Base-by-base conservation (phyloP, 768 basidiomycete species). In the Cystobasidium tubakii region DNA sequence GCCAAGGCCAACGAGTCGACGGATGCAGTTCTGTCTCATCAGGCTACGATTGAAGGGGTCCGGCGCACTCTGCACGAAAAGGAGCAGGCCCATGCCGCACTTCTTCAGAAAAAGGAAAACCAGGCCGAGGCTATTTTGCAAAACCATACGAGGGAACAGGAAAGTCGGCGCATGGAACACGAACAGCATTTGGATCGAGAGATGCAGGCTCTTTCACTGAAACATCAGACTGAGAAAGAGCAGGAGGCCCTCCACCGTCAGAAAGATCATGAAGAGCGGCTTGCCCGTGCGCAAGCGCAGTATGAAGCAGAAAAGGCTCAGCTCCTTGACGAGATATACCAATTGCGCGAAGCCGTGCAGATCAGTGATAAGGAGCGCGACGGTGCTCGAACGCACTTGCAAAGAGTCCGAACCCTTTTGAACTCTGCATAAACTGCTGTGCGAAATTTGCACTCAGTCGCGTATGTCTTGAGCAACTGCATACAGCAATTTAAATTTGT, bases 301-400 rank as follows among this genome's bases (percentile, higher is more conserved):
- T 25, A 27, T 60, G 57, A 12, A 6, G 29, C 25, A 2, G 57
- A 60, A 29, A 60, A 29, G 29, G 21, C 6, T 31, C 57, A 29
- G 33, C 23, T 60, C 4, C 27, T 15, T 13, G 57, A 27, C 7
- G 57, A 60, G 33, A 27, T 60, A 4, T 12, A 13, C 29, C 57
- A 60, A 21, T 25, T 60, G 17, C 25, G 57, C 4, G 57, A 27
- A 60, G 57, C 57, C 2, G 27, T 60, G 4, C 57, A 31, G 29
- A 21, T 60, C 57, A 60, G 57, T 25, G 57, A 60, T 6, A 60
- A 29, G 21, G 57, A 60, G 4, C 57, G 57, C 33, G 57, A 60
- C 57, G 57, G 17, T 6, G 57, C 57, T 31, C 17, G 57, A 12
- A 15, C 57, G 6, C 57, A 60, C 33, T 25, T 60, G 6, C 29